A percentile compares a stretch with the other conserved stretches of the same genome.
These are phyloP conservation scores for Grosmannia penicillata DNA, from an alignment of 2,329 filamentous ascomycete genomes.

Conservation along the genomic window DNA sequence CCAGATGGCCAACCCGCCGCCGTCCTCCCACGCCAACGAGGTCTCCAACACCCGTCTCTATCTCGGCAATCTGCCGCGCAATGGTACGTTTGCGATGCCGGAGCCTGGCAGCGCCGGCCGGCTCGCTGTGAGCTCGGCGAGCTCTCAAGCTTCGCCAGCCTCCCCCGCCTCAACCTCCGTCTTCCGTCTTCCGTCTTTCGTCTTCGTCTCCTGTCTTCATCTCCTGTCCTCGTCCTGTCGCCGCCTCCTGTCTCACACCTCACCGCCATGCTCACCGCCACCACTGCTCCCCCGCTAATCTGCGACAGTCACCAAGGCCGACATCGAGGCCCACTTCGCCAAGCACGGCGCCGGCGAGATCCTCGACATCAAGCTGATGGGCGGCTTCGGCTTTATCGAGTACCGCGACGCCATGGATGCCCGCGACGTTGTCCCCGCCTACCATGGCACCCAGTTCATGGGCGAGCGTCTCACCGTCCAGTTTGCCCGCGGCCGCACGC, in stretches of 20 bases:
- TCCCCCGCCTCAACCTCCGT: too few relatives aligned
- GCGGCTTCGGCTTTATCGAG: slow-evolving; percentile 98
- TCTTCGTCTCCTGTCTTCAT: background rate
- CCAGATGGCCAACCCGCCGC: background rate
- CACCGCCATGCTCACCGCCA: too few relatives aligned
- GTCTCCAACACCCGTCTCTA: slow-evolving; percentile 40
- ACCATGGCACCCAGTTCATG: slow-evolving; percentile 89
- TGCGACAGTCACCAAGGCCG: slow-evolving; percentile 81
- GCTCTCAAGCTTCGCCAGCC: too few relatives aligned
- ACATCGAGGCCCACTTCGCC: slow-evolving; percentile 91
- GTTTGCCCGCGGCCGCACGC: slow-evolving; percentile 72
- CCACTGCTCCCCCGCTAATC: background rate
- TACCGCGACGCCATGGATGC: slow-evolving; percentile 98
- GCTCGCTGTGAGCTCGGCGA: too few relatives aligned
- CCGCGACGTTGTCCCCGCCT: slow-evolving; percentile 82
- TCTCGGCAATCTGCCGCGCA: slow-evolving; percentile 67
- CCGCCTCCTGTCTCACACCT: too few relatives aligned
- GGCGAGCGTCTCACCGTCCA: slow-evolving; percentile 95
- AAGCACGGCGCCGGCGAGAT: slow-evolving; percentile 95
- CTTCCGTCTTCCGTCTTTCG: too few relatives aligned
- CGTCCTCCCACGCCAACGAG: slow-evolving; percentile 29
- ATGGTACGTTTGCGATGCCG: too few relatives aligned
- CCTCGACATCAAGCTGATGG: slow-evolving; percentile 99
- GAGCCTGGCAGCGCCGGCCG: slow-evolving; percentile 24
- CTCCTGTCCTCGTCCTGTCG: slow-evolving; percentile 29